These are phyloP conservation scores for Myriosclerotinia curreyana DNA, from an alignment of 2,329 filamentous ascomycete species.

Conservation along the genomic window DNA sequence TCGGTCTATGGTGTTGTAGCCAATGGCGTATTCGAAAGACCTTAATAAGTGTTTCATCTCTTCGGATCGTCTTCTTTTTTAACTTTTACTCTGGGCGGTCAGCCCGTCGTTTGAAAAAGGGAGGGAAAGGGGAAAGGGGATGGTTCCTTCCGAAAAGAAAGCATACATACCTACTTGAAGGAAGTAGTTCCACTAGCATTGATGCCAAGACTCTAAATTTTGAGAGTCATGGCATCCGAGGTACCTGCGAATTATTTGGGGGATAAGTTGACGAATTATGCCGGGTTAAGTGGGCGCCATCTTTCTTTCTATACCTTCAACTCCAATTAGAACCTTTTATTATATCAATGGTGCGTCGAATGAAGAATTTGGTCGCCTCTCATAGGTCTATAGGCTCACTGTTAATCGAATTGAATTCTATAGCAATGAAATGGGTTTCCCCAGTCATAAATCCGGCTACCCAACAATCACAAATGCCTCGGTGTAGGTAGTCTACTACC, in stretches of 20 bases:
- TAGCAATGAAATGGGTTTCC: slow-evolving; percentile 4
- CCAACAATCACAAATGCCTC: not conserved
- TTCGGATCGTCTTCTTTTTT: not conserved
- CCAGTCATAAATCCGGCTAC: not conserved
- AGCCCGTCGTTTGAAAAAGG: not conserved
- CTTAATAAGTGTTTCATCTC: slow-evolving; percentile 7
- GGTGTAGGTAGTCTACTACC: slow-evolving; percentile 4
- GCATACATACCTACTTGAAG: not conserved
- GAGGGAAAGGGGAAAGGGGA: not conserved
- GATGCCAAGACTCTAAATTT: slow-evolving; percentile 12
- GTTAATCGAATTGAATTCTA: not conserved
- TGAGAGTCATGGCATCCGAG: slow-evolving; percentile 8
- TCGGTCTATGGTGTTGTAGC: not conserved
- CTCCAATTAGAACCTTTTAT: not conserved
- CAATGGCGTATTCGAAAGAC: not conserved
- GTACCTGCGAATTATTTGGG: slow-evolving; percentile 9
- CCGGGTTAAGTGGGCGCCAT: slow-evolving; percentile 6
- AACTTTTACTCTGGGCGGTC: not conserved
- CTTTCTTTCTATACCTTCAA: not conserved
- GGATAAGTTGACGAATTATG: not conserved
- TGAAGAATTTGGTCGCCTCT: not conserved
- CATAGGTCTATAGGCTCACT: not conserved
- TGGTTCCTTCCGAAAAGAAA: slow-evolving; percentile 5
- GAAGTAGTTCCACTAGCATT: not conserved
- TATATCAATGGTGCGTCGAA: not conserved